Base-by-base conservation (phyloP, 129 eudicot species). In the Centrapalus pauciflorus region DNA sequence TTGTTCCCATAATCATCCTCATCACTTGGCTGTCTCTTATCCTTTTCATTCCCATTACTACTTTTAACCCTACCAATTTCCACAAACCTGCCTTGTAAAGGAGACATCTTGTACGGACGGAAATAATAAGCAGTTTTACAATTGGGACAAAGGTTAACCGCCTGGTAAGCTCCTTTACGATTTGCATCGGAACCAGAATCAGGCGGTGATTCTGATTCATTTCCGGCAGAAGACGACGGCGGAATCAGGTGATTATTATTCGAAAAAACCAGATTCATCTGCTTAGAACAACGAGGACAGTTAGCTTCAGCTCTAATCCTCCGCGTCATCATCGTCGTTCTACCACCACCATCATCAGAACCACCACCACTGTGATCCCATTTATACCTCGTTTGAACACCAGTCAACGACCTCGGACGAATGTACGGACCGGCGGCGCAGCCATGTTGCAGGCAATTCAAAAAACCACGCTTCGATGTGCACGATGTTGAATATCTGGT, bases 231-330 rank as follows among this genome's bases (percentile, higher is more conserved):
- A 12, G 80, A 58, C 14, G 81, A 54, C 64, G 89, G 83, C 13
- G 95, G 85, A 64, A 78, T 72, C 19, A 82, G 80, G 17, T 75
- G 77, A 23, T 46, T 61, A 4, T 71, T 79, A 66, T 81, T 85
- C 6, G 85, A 66, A 64, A 92, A 88, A 37, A 85, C 75, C 14
- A 92, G 81, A 81, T 84, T 84, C 96, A 92, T 81, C 25, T 79
- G 81, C 81, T 80, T 85, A 6, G 89, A 85, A 67, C 98, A 92
- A 8, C 91, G 81, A 7, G 98, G 98, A 71, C 98, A 92, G 55
- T 92, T 85, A 32, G 90, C 95, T 67, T 85, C 96, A 23, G 96
- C 96, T 82, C 79, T 92, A 73, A 92, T 79, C 64, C 85, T 74
- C 29, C 96, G 86, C 19, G 82, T 77, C 14, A 55, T 32, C 43